Percentiles rank a stretch among this genome's conserved stretches.
These are phyloP conservation scores for Aspergillus carlsbadensis DNA, from an alignment of 495 filamentous ascomycete species.

Conservation along the genomic window DNA sequence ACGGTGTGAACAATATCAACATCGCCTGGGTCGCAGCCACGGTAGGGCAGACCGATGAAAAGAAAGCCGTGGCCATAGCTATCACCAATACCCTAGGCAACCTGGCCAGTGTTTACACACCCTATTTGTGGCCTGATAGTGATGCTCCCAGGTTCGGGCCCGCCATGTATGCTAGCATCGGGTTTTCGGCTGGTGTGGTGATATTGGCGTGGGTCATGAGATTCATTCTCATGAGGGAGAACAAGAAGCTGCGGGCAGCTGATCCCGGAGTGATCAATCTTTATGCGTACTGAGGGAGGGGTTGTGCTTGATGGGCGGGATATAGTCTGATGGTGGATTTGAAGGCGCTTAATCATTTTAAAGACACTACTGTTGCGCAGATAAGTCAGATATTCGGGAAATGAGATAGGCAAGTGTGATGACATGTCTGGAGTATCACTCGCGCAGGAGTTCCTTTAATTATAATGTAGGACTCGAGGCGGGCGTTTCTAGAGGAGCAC, in stretches of 20 bases:
- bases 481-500: too few species aligned
- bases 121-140: slow-evolving; percentile 52
- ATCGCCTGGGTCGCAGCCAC: slow-evolving; percentile 54
- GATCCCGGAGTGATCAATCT: slow-evolving; percentile 23
- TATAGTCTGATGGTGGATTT: too few species aligned
- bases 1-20: slow-evolving; percentile 50
- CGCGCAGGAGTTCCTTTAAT: too few species aligned
- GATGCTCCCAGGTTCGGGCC: slow-evolving; percentile 46
- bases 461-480: too few species aligned
- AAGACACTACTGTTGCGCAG: too few species aligned
- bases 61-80: slow-evolving; percentile 45
- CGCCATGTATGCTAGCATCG: slow-evolving; percentile 46
- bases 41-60: slow-evolving; percentile 53
- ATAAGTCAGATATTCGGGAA: too few species aligned
- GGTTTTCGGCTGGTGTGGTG: slow-evolving; percentile 34
- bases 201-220: slow-evolving; percentile 42
- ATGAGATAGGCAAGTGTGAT: too few species aligned
- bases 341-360: too few species aligned
- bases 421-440: too few species aligned
- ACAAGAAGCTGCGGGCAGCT: slow-evolving; percentile 43
- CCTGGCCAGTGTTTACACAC: slow-evolving; percentile 47
- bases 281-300: slow-evolving; percentile 12
- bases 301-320: background rate
- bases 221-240: slow-evolving; percentile 42
- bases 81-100: slow-evolving; percentile 49